Conservation (phyloP, 305 asterid genomes). For the Plantago rigida region DNA sequence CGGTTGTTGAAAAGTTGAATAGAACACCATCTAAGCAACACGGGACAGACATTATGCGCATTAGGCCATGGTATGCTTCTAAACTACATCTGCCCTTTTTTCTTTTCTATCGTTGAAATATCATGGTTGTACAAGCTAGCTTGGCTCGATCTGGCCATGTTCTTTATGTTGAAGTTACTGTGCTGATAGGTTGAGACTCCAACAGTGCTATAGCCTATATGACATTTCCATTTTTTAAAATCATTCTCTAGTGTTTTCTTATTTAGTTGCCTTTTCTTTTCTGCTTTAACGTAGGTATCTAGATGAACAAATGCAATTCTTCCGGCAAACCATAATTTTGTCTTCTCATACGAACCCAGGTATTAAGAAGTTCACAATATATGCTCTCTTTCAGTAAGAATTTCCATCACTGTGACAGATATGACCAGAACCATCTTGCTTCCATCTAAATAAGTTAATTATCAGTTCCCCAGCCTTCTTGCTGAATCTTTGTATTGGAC, state of each 20-base stretch:
- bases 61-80: conserved; percentile 69
- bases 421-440: too few relatives aligned
- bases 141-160: too few relatives aligned
- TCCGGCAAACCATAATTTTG: conserved; percentile 74
- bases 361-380: conserved; percentile 24
- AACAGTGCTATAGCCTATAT: background rate
- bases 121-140: background rate
- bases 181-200: background rate
- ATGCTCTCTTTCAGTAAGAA: background rate
- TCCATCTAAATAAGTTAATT: too few relatives aligned
- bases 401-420: too few relatives aligned
- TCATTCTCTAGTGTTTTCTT: conserved; percentile 16
- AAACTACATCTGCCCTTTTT: background rate
- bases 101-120: background rate
- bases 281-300: conserved; percentile 49
- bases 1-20: conserved; percentile 62
- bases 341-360: conserved; percentile 85
- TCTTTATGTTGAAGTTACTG: background rate
- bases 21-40: conserved; percentile 69
- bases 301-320: conserved; percentile 78
- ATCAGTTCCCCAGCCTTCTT: too few relatives aligned
- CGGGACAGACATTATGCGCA: conserved; percentile 87
- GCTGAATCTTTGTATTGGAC: too few relatives aligned
- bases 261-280: conserved; percentile 10
- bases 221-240: conserved; percentile 5